Conservation (phyloP, 2,329 filamentous ascomycete genomes). For the Aspergillus tanneri region DNA sequence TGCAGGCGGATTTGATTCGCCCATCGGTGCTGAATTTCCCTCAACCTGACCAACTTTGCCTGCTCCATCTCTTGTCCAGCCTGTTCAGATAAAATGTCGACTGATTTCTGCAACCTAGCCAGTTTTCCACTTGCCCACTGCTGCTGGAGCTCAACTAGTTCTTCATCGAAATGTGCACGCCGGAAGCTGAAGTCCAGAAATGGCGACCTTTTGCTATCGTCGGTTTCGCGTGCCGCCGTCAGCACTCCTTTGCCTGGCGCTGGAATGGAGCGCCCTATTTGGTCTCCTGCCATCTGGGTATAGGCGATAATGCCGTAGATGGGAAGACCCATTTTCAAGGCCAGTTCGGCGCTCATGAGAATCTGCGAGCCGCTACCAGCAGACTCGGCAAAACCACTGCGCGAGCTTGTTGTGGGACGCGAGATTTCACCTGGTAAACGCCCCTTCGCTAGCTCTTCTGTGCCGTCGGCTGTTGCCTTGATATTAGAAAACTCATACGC, state of each 20-base stretch:
- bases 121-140: neutral
- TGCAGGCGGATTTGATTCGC: conserved; percentile 97
- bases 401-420: conserved; percentile 86
- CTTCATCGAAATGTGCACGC: conserved; percentile 85
- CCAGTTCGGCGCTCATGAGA: conserved; percentile 37
- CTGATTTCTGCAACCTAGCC: neutral
- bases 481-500: conserved; percentile 99
- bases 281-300: conserved; percentile 92
- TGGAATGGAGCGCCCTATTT: conserved; percentile 93
- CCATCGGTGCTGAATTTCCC: conserved; percentile 78
- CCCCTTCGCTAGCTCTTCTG: conserved; percentile 88
- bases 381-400: conserved; percentile 97
- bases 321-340: conserved; percentile 13
- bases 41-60: conserved; percentile 64
- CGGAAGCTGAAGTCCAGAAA: conserved; percentile 94
- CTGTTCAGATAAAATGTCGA: neutral
- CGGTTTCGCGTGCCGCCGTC: conserved; percentile 86
- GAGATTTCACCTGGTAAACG: conserved; percentile 95
- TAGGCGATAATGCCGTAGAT: conserved; percentile 90
- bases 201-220: conserved; percentile 83
- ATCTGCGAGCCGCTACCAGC: conserved; percentile 95
- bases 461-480: conserved; percentile 95
- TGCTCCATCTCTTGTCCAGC: neutral
- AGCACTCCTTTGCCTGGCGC: conserved; percentile 79
- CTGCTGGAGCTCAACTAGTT: conserved; percentile 79